Percentiles rank a stretch among this genome's conserved stretches.
These are phyloP conservation scores for Puccinia horiana DNA, from an alignment of 1,284 basidiomycete genomes.

Conservation along the genomic window DNA sequence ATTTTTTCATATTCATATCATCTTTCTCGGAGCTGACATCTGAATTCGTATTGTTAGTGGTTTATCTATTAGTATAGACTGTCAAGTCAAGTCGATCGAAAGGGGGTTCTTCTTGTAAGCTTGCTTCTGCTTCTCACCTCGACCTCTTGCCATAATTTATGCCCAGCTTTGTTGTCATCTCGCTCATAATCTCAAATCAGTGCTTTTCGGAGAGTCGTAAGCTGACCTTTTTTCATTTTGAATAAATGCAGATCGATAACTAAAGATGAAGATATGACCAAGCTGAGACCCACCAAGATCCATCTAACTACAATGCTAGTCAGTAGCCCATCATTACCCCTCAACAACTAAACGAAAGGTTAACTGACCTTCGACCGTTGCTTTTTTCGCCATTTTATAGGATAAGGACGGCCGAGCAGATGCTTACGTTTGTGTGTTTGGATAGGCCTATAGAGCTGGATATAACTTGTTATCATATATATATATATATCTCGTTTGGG, in stretches of 20 bases:
- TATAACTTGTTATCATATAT: too few species aligned
- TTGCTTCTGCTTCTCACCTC: neutral
- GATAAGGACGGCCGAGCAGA: slow-evolving; percentile 9
- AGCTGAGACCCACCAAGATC: neutral
- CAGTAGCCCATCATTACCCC: neutral
- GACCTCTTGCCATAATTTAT: neutral
- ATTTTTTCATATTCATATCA: neutral
- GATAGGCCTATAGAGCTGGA: neutral
- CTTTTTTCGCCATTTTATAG: neutral
- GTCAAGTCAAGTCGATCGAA: slow-evolving; percentile 21
- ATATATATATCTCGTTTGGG: too few species aligned
- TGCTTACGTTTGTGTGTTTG: slow-evolving; percentile 31
- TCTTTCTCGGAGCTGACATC: neutral
- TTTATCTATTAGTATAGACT: slow-evolving; percentile 10
- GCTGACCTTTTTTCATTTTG: neutral
- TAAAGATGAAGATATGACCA: neutral
- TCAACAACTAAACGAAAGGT: neutral
- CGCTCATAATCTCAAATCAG: neutral
- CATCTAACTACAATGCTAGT: slow-evolving; percentile 25
- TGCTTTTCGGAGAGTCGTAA: neutral
- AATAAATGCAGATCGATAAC: neutral
- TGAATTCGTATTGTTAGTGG: neutral
- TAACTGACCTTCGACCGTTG: neutral
- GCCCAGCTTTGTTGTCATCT: neutral
- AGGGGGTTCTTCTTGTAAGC: slow-evolving; percentile 18